Base-by-base conservation (phyloP, 306 rosid species). In the Vigna mungo region DNA sequence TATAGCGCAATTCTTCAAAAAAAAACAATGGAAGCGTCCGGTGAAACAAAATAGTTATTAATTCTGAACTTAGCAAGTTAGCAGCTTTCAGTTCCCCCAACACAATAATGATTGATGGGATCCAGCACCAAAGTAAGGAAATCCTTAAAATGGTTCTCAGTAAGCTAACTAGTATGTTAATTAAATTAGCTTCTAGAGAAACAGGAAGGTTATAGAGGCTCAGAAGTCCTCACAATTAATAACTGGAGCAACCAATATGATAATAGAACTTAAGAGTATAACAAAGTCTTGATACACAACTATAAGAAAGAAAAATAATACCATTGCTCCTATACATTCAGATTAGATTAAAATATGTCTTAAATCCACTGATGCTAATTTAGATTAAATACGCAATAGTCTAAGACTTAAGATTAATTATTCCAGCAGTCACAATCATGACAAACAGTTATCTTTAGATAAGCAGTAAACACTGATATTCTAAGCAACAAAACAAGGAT, bases 21-120 rank as follows among this genome's bases (percentile, higher is more conserved):
- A 49, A 59, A 43, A 66, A 8, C 41, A 32, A 66, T 36, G 65
- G 44, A 70, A 27, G 30, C 49, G 36, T 60, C 41, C 46, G 11
- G 16, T 39, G 27, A 66, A 73, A 59, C 30, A 34, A 48, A 44
- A 18, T 17, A 55, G 14, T 16, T 55, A 46, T 11, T 46, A 9
- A 43, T 15, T 74, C 25, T 59, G 30, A 58, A 52, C 13, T 53
- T 44, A 52, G 21, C 59, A 51, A 48, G 64, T 68, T 48, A 60
- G 56, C 27, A 48, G 58, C 3, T 9, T 21, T 16, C 27, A 43
- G 32, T 68, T 55, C 63, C 72, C 72, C 51, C 52, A n/a, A 17
- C 72, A 61, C 12, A 49, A 60, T 41, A 66, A 81, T 58, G 44
- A 21, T 46, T 71, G n/a, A 53, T 65, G 69, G n/a, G 16, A 53